A percentile compares a stretch with the other conserved stretches of the same genome.
Evolutionary conservation across 257 asterid species (phyloP).

Genomic region (Capsicum chinense): DNA sequence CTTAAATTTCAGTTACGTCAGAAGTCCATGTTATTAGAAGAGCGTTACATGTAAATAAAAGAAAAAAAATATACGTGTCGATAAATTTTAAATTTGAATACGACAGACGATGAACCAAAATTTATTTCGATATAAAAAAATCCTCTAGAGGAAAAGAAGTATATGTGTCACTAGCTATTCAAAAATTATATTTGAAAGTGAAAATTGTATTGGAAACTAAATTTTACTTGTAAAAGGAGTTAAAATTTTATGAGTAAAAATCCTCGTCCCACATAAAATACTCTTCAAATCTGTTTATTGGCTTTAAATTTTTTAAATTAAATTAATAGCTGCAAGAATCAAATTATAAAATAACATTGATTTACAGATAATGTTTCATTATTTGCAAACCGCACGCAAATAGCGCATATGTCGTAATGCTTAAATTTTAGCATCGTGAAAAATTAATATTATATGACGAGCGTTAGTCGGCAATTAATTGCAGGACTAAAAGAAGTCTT

Average conservation of each 20-base stretch:
- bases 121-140: too few species aligned
- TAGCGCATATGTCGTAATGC: too few species aligned
- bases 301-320: not conserved
- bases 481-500: too few species aligned
- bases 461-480: too few species aligned
- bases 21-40: not conserved
- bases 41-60: not conserved
- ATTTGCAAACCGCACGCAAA: too few species aligned
- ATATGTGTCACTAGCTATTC: not conserved
- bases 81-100: not conserved
- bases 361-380: too few species aligned
- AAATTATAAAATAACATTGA: not conserved
- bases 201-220: not conserved
- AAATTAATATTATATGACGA: too few species aligned
- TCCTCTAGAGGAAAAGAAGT: too few species aligned
- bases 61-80: not conserved
- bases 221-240: not conserved
- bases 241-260: not conserved
- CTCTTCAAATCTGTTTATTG: not conserved
- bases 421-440: too few species aligned
- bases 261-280: not conserved
- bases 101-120: not conserved
- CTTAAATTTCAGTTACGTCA: not conserved
- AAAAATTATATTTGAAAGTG: not conserved
- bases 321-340: not conserved